Conservation (phyloP, 208 protist species). For the Zelonia costaricensis region DNA sequence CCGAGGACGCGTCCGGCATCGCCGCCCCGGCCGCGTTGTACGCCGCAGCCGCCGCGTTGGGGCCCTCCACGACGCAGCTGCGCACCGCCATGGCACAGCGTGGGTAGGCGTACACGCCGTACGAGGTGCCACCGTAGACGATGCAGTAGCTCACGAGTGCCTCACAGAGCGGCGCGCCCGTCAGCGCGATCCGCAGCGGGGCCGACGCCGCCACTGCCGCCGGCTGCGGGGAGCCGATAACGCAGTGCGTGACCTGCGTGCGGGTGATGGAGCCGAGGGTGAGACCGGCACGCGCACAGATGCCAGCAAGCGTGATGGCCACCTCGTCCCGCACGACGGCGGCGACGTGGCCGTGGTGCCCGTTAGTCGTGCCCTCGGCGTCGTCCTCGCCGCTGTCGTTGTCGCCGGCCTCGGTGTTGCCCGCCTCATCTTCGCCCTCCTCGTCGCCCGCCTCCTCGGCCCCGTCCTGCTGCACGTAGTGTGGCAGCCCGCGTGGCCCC, state of each 20-base stretch:
- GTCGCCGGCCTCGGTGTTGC: slow-evolving; percentile 1
- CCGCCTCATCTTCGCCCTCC: slow-evolving; percentile 8
- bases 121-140: slow-evolving; percentile 58
- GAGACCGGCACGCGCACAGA: slow-evolving; percentile 60
- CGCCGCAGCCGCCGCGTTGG: slow-evolving; percentile 22
- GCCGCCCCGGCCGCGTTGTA: neutral
- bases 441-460: slow-evolving; percentile 12
- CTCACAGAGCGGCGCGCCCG: slow-evolving; percentile 58
- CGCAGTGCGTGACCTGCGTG: slow-evolving; percentile 60
- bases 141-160: slow-evolving; percentile 54
- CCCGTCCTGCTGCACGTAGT: slow-evolving; percentile 20
- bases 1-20: neutral
- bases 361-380: slow-evolving; percentile 33
- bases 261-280: slow-evolving; percentile 60
- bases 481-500: slow-evolving; percentile 4
- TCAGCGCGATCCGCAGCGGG: slow-evolving; percentile 39
- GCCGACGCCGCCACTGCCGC: neutral
- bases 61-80: slow-evolving; percentile 58
- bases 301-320: slow-evolving; percentile 49
- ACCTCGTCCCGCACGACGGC: slow-evolving; percentile 26
- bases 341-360: slow-evolving; percentile 12
- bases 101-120: slow-evolving; percentile 80
- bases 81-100: slow-evolving; percentile 41
- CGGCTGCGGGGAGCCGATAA: slow-evolving; percentile 47
- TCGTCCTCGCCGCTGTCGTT: slow-evolving; percentile 17